phyloP scores from a whole-genome alignment of 1,284 basidiomycete genomes.

The Boletus holoroseus region DNA sequence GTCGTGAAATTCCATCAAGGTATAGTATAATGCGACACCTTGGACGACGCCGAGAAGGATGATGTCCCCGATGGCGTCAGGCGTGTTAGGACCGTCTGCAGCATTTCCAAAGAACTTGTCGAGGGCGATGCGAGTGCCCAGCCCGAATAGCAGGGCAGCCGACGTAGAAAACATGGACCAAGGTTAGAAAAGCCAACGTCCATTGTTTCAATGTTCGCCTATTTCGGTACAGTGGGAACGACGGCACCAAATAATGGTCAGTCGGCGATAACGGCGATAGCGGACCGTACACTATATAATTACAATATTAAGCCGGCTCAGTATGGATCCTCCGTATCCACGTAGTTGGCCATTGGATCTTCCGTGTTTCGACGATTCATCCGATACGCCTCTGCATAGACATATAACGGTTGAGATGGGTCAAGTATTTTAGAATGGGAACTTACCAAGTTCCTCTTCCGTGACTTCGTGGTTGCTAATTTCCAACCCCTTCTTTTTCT shows the following conservation, averaged over 20 bases:
- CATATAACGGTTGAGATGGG: conserved; percentile 12
- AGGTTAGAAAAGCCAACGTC: conserved; percentile 20
- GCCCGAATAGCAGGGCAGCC: conserved; percentile 44
- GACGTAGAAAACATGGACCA: conserved; percentile 40
- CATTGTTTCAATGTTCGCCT: conserved; percentile 22
- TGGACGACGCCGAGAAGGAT: conserved; percentile 69
- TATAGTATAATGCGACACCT: conserved; percentile 66
- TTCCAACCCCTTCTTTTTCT: conserved; percentile 51
- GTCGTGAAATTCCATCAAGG: conserved; percentile 49
- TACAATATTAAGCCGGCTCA: conserved; percentile 3
- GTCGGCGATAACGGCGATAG: not conserved
- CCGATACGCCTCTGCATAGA: conserved; percentile 71
- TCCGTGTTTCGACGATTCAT: conserved; percentile 66
- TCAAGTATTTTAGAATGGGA: conserved; percentile 9
- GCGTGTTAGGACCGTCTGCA: conserved; percentile 31
- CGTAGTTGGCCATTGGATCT: conserved; percentile 87
- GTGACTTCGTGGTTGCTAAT: conserved; percentile 68
- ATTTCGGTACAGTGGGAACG: conserved; percentile 35
- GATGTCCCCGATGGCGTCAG: conserved; percentile 48
- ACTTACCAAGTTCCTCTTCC: conserved; percentile 86
- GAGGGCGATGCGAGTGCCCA: conserved; percentile 65
- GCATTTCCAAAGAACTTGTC: conserved; percentile 47
- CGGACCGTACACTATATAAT: conserved; percentile 26
- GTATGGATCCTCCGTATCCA: conserved; percentile 47
- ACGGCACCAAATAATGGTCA: conserved; percentile 25